Base-by-base conservation (phyloP, 176 grass and related monocot genomes). In the Pontederia paniculata region DNA sequence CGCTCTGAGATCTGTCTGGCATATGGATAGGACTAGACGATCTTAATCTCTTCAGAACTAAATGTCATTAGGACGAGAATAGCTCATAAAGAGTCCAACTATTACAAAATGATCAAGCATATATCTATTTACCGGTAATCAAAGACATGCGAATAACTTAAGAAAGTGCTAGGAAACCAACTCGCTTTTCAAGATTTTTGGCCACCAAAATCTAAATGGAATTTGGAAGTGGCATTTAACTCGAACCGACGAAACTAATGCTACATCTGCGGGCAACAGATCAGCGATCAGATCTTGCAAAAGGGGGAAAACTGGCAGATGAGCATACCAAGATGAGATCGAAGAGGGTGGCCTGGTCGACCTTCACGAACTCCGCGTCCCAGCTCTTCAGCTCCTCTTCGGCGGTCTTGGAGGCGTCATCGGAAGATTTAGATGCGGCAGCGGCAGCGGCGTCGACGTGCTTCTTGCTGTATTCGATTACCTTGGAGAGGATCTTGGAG, bases 291-390 rank as follows among this genome's bases (percentile, higher is more conserved):
- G 10, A 13, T 3, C 44, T 12, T 53, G 21, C 8, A 44, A 8
- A 45, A 25, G 17, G 42, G 22, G 15, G 7, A 55, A 14, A 65
- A 43, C 21, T 17, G 41, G 19, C 1, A 49, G 51, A 23, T 42
- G 13, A 42, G 17, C 60, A 44, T 66, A 94, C 88, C 60, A 94
- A 20, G 63, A 94, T 73, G 71, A 88, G 37, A 52, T 66, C 74
- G 47, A 81, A 94, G 49, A 88, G 74, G 18, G 70, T 78, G 65
- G 73, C 62, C 51, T 81, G 77, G 69, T 81, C 77, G 16, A 78
- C 74, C 42, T 65, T 17, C 41, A 94, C 57, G 58, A 94, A 76
- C 8, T 78, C 71, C 7, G 28, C 15, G 43, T 94, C 77, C 77
- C 77, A 94, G 13, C 21, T 56, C 12, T 81, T 66, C 63, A 94